Evolutionary conservation across 2,329 filamentous ascomycete species (phyloP).

Genomic region (Coniella vitis): DNA sequence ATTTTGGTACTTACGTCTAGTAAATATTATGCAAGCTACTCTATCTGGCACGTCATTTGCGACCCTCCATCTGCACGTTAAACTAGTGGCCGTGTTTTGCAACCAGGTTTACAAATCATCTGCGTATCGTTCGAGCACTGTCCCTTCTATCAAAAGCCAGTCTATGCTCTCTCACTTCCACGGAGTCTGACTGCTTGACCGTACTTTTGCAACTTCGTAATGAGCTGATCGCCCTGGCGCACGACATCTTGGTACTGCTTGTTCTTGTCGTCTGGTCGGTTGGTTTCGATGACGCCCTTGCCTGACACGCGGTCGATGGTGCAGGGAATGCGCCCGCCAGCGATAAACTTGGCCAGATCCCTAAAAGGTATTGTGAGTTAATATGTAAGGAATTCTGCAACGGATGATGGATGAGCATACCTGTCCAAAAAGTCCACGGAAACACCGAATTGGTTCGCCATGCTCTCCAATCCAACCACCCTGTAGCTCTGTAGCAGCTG

Average conservation of each 20-base stretch:
- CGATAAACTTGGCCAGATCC: constrained; percentile 95
- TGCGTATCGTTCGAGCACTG: background rate
- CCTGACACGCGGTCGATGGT: constrained; percentile 96
- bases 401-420: constrained; percentile 42
- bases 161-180: constrained; percentile 83
- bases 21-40: no score
- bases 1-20: no score
- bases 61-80: no score
- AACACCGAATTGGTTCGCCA: constrained; percentile 95
- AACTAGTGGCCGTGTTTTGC: no score
- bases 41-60: no score
- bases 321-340: constrained; percentile 86
- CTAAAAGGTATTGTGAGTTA: constrained; percentile 34
- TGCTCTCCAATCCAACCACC: constrained; percentile 91
- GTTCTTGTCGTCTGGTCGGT: constrained; percentile 97
- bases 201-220: constrained; percentile 99
- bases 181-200: constrained; percentile 90
- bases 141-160: background rate
- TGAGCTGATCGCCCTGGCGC: constrained; percentile 93
- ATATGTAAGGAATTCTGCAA: background rate
- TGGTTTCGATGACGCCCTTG: constrained; percentile 96
- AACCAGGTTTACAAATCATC: no score
- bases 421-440: constrained; percentile 93
- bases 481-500: constrained; percentile 96
- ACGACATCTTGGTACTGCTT: constrained; percentile 99